A percentile compares a stretch with the other conserved stretches of the same genome.
Conservation (phyloP, 805 yeast genomes). For the Candida alai region DNA sequence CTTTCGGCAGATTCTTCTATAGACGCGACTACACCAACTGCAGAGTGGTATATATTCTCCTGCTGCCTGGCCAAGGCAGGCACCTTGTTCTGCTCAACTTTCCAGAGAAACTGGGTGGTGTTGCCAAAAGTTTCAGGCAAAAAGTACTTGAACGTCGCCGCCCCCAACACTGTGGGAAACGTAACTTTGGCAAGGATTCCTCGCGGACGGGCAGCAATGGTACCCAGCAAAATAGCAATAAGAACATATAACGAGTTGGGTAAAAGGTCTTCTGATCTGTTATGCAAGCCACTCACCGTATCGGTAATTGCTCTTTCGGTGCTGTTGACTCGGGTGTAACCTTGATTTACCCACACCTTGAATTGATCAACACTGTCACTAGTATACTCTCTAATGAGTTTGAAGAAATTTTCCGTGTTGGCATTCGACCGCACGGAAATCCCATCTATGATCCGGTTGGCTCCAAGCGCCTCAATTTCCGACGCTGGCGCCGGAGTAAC, state of each 20-base stretch:
- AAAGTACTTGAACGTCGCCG: conserved; percentile 61
- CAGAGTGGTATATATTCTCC: conserved; percentile 41
- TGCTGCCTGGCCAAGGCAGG: conserved; percentile 68
- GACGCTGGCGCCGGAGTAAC: conserved; percentile 39
- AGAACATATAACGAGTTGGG: conserved; percentile 69
- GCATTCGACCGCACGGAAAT: conserved; percentile 52
- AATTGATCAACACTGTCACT: conserved; percentile 23
- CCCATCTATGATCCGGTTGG: conserved; percentile 50
- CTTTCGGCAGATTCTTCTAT: conserved; percentile 41
- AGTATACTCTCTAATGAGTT: conserved; percentile 43
- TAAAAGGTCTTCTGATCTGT: conserved; percentile 60
- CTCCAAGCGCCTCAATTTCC: conserved; percentile 43
- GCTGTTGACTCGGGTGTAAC: conserved; percentile 47
- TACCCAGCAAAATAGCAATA: conserved; percentile 69
- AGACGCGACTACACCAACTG: conserved; percentile 41
- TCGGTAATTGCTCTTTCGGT: conserved; percentile 62
- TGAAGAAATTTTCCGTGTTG: conserved; percentile 46
- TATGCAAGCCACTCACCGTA: conserved; percentile 62
- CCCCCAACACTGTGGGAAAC: conserved; percentile 59
- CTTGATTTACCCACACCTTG: conserved; percentile 38
- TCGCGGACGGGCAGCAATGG: conserved; percentile 67
- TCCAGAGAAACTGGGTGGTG: conserved; percentile 54
- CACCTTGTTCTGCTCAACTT: conserved; percentile 52
- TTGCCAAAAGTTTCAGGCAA: conserved; percentile 71
- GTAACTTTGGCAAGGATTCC: conserved; percentile 50